phyloP scores from a whole-genome alignment of 2,329 filamentous ascomycete species.

The Colletotrichum falcatum region DNA sequence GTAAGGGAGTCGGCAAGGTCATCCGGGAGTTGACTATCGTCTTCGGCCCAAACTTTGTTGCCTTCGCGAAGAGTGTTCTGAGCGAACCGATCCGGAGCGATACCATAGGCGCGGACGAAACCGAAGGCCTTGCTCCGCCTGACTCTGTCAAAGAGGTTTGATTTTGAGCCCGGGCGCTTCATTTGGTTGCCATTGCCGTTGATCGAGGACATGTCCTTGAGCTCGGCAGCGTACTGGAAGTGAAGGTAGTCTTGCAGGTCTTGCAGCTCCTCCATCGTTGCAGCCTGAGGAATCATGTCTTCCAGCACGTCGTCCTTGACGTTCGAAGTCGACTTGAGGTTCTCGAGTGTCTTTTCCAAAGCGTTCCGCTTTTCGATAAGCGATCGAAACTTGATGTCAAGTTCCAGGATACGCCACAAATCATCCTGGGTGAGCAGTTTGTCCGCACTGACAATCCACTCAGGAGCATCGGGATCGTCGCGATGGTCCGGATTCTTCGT shows the following conservation, averaged over 20 bases:
- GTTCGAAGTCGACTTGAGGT: constrained; percentile 70
- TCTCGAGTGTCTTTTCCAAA: constrained; percentile 82
- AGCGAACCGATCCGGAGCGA: constrained; percentile 88
- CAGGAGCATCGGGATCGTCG: constrained; percentile 76
- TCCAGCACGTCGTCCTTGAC: constrained; percentile 82
- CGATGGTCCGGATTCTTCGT: constrained; percentile 68
- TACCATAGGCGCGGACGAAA: constrained; percentile 90
- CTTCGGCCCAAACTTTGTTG: constrained; percentile 85
- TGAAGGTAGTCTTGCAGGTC: constrained; percentile 97
- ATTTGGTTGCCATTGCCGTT: constrained; percentile 73
- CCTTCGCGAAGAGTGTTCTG: constrained; percentile 85
- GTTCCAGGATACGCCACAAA: constrained; percentile 93
- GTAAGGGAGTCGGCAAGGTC: constrained; percentile 87
- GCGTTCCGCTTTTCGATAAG: constrained; percentile 92
- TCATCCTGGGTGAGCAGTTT: constrained; percentile 93
- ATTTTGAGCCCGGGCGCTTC: constrained; percentile 86
- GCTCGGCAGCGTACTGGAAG: constrained; percentile 87
- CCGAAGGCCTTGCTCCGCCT: constrained; percentile 83
- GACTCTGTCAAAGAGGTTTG: constrained; percentile 84
- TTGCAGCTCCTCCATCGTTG: constrained; percentile 94
- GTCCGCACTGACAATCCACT: constrained; percentile 82
- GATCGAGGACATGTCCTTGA: constrained; percentile 81
- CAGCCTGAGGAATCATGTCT: constrained; percentile 82
- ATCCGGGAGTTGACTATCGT: constrained; percentile 82
- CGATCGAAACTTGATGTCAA: constrained; percentile 94